Conservation (phyloP, 371 early-diverging fungal species). For the Mucor indicus region DNA sequence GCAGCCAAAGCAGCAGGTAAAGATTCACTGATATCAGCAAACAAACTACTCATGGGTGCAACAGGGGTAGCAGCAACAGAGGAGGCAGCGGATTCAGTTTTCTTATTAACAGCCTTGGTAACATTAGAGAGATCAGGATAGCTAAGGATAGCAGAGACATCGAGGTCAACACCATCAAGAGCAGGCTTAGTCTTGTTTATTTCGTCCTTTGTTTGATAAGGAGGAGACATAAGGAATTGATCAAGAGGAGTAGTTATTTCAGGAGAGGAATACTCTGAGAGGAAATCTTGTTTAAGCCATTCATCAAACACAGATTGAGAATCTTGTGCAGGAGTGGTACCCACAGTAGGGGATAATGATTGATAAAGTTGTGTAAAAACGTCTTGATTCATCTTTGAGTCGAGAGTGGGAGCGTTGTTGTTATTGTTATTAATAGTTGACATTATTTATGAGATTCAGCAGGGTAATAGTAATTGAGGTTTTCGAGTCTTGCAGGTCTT, state of each 20-base stretch:
- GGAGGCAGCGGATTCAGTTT: conserved; percentile 1
- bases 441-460: conserved; percentile 4
- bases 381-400: conserved; percentile 22
- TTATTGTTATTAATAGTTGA: not conserved
- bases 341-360: conserved; percentile 19
- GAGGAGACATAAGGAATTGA: conserved; percentile 26
- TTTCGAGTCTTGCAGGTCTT: conserved; percentile 33
- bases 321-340: conserved; percentile 10
- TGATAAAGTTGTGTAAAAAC: conserved; percentile 34
- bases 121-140: conserved; percentile 10
- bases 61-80: not conserved
- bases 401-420: not conserved
- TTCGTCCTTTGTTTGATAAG: conserved; percentile 16
- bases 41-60: conserved; percentile 13
- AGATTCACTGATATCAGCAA: conserved; percentile 25
- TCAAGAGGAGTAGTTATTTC: conserved; percentile 27
- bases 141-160: conserved; percentile 26
- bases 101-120: not conserved
- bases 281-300: conserved; percentile 27
- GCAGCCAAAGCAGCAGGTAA: conserved; percentile 30
- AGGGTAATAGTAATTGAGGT: conserved; percentile 15
- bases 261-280: conserved; percentile 22
- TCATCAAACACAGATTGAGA: conserved; percentile 27
- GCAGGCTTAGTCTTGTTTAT: not conserved
- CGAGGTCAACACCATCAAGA: conserved; percentile 10